These are phyloP conservation scores for Zygnema circumcarinatum DNA, from an alignment of 139 green algal species.

Conservation along the genomic window DNA sequence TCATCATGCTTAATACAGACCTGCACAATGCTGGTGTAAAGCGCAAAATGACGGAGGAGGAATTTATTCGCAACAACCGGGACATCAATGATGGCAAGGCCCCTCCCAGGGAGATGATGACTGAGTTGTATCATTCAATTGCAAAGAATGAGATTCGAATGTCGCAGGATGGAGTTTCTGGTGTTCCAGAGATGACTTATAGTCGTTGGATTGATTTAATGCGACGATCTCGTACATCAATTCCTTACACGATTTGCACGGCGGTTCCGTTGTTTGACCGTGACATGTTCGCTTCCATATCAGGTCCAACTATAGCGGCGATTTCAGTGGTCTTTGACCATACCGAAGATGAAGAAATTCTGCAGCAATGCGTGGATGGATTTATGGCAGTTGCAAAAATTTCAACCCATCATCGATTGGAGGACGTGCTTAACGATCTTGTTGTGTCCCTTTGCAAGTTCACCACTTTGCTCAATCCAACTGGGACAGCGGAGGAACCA, in stretches of 20 bases:
- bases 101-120: constrained; percentile 72
- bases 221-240: constrained; percentile 35
- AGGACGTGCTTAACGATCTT: constrained; percentile 67
- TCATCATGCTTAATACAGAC: constrained; percentile 91
- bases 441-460: constrained; percentile 80
- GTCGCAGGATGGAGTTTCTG: constrained; percentile 4
- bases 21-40: constrained; percentile 81
- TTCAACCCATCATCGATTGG: constrained; percentile 66
- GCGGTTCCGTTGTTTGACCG: constrained; percentile 67
- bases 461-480: constrained; percentile 69
- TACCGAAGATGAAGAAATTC: constrained; percentile 65
- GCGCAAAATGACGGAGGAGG: constrained; percentile 84
- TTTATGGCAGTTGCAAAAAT: constrained; percentile 68
- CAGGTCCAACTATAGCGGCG: constrained; percentile 86
- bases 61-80: constrained; percentile 85
- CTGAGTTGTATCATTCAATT: constrained; percentile 75
- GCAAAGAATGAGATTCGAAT: constrained; percentile 78
- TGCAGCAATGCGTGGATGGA: constrained; percentile 69
- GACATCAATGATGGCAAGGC: constrained; percentile 81
- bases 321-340: constrained; percentile 90
- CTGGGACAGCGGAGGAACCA: constrained; percentile 47
- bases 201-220: constrained; percentile 74
- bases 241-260: constrained; percentile 60
- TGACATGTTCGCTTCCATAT: constrained; percentile 91
- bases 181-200: constrained; percentile 58